Evolutionary conservation across 495 filamentous ascomycete genomes (phyloP), one percentile per base, ranked within the genome.

Genomic region (Neurospora discreta): DNA sequence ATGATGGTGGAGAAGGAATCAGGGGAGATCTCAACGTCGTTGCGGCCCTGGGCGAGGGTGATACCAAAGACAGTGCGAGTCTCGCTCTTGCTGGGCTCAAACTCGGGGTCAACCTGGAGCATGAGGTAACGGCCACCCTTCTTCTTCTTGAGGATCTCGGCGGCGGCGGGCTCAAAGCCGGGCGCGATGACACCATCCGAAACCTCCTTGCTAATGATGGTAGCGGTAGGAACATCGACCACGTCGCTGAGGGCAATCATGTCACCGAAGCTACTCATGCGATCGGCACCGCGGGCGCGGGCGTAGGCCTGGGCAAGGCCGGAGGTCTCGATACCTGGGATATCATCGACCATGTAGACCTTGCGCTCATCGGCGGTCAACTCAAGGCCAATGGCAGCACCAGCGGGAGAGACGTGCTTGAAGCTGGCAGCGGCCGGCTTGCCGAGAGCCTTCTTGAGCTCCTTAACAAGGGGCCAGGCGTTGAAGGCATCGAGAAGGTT

Each of bases 321-420:
- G 18, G 94, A 98, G 30, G 88, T 87, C 79, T 95, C 91, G 68
- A 99, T 87, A 69, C 90, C 93, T 70, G 90, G 88, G 77, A 99
- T 95, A 80, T 98, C 96, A 73, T 97, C 93, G 39, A 98, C 96
- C 88, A 99, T 97, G 84, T 95, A 98, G 38, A 98, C 95, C 84
- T 96, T 94, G 83, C 91, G 89, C 86, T 99, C 95, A 69, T 91
- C 90, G 69, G 93, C 89, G 72, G 82, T 93, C 75, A 99, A 86
- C 42, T 92, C 92, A 30, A 94, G 87, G 73, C 94, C 95, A 77
- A 99, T 93, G 70, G 95, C 95, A 68, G 95, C 95, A 75, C 95
- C 95, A 44, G 95, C 95, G 9, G 95, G 95, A 5, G 96, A 98
- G 44, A 98, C 95, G 79, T 98, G 96, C 87, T 99, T 99, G 90